Percentiles rank a stretch among this genome's conserved stretches.
Evolutionary conservation across 2,329 filamentous ascomycete species (phyloP).

Genomic region (Aspergillus uvarum): DNA sequence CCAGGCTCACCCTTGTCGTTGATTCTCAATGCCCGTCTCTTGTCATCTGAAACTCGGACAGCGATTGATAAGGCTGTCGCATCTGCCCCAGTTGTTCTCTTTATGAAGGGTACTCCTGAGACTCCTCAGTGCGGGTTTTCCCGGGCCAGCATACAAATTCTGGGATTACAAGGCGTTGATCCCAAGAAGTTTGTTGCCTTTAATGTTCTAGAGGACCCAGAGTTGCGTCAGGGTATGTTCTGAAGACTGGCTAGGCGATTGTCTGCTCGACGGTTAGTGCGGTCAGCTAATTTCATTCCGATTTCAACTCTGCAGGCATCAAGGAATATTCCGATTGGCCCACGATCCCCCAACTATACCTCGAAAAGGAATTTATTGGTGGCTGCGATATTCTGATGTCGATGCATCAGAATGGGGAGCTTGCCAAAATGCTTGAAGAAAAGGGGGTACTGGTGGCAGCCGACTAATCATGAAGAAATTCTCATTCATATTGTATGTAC

Average conservation of each 20-base stretch:
- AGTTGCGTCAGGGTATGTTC: constrained; percentile 72
- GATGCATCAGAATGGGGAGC: constrained; percentile 94
- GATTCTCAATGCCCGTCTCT: constrained; percentile 55
- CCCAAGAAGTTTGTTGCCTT: constrained; percentile 96
- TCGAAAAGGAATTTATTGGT: constrained; percentile 93
- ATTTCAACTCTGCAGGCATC: constrained; percentile 63
- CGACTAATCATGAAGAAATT: constrained; percentile 38
- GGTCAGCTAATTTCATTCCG: constrained; percentile 4
- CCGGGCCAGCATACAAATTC: constrained; percentile 87
- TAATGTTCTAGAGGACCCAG: constrained; percentile 90
- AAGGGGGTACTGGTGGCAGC: constrained; percentile 77
- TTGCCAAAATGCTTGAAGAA: constrained; percentile 88
- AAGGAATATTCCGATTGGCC: constrained; percentile 99
- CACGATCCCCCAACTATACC: constrained; percentile 94
- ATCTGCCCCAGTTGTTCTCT: constrained; percentile 89
- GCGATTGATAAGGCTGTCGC: constrained; percentile 89
- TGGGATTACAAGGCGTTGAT: constrained; percentile 92
- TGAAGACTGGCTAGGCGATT: background rate
- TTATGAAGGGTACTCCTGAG: constrained; percentile 99
- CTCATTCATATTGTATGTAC: background rate
- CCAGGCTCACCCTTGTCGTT: constrained; percentile 40
- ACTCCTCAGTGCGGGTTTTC: constrained; percentile 97
- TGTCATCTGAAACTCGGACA: constrained; percentile 74
- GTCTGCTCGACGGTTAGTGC: background rate
- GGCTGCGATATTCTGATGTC: constrained; percentile 96